Evolutionary conservation across 208 protist species (phyloP).

Genomic region (Trypanosoma theileri): DNA sequence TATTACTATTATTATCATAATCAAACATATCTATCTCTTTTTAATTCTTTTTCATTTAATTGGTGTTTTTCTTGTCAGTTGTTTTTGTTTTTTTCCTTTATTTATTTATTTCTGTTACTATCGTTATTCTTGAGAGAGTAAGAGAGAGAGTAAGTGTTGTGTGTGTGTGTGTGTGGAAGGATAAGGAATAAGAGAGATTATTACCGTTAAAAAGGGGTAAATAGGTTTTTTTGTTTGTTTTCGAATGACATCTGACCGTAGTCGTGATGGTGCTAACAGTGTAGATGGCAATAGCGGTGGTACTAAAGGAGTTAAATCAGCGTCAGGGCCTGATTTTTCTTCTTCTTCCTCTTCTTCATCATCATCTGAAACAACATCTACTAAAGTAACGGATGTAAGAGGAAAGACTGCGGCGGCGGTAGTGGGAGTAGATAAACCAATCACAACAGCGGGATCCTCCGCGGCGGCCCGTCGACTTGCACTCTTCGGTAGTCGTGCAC

Average conservation of each 20-base stretch:
- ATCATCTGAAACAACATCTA: no score
- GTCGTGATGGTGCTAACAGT: no score
- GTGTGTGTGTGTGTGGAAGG: background rate
- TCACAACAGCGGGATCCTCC: conserved; percentile 12
- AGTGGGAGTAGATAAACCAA: conserved; percentile 1
- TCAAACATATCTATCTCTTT: background rate
- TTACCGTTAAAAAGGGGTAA: no score
- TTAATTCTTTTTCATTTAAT: background rate
- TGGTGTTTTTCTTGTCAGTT: background rate
- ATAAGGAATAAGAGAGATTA: background rate
- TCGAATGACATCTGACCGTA: no score
- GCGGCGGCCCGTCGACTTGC: conserved; percentile 42
- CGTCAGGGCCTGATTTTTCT: background rate
- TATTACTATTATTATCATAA: conserved; percentile 1
- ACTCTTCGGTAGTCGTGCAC: conserved; percentile 80
- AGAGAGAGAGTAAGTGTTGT: background rate
- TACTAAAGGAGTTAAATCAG: background rate
- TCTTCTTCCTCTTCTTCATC: no score
- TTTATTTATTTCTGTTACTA: background rate
- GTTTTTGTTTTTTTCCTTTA: background rate
- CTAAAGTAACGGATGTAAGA: background rate
- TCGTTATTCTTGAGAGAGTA: background rate
- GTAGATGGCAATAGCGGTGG: background rate
- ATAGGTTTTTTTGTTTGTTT: no score
- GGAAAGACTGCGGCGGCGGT: background rate